phyloP scores from a whole-genome alignment of 2,329 filamentous ascomycete species.

The Hymenoscyphus scutula region DNA sequence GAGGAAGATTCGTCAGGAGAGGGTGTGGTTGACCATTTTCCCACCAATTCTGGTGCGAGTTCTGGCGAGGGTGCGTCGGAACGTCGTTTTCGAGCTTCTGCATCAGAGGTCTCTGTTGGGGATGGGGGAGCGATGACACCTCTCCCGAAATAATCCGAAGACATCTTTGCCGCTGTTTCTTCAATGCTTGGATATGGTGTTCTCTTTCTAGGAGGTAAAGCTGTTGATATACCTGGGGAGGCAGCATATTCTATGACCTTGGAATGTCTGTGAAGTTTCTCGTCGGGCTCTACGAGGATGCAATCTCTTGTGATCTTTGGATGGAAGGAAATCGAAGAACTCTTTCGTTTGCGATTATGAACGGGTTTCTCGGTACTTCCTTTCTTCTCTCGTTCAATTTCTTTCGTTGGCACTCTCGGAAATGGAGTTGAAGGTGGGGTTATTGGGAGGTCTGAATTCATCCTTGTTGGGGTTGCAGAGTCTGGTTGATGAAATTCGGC shows the following conservation, averaged over 20 bases:
- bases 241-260: neutral
- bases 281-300: neutral
- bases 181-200: slow-evolving; percentile 22
- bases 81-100: neutral
- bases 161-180: neutral
- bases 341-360: neutral
- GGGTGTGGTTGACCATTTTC: neutral
- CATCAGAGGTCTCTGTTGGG: neutral
- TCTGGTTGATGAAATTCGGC: neutral
- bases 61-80: neutral
- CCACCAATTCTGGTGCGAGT: neutral
- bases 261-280: neutral
- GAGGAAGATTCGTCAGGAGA: neutral
- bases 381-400: neutral
- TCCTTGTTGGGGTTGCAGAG: slow-evolving; percentile 1
- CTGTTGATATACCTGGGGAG: slow-evolving; percentile 5
- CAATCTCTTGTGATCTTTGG: slow-evolving; percentile 9
- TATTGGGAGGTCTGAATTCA: neutral
- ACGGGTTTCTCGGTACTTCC: neutral
- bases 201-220: slow-evolving; percentile 14
- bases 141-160: neutral
- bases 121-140: slow-evolving; percentile 1
- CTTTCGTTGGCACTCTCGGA: neutral
- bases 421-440: neutral
- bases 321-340: slow-evolving; percentile 13